These are phyloP conservation scores for Conticribra weissflogii DNA, from an alignment of 108 stramenopile genomes.

Conservation along the genomic window DNA sequence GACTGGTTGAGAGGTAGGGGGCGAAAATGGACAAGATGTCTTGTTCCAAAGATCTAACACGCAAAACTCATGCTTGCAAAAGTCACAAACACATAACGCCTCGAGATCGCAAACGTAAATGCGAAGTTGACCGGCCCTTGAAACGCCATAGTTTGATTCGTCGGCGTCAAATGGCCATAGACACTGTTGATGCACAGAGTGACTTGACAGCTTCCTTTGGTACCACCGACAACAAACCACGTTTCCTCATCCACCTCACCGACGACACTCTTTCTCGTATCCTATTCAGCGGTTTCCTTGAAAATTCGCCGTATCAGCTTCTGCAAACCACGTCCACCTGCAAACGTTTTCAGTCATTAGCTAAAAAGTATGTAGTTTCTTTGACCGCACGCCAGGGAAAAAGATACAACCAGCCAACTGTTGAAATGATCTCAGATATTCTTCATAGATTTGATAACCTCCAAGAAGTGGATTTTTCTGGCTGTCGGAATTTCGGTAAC, in stretches of 20 bases:
- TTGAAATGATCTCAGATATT: slow-evolving; percentile 2
- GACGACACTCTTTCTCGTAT: slow-evolving; percentile 18
- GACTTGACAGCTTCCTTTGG: neutral
- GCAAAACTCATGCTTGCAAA: neutral
- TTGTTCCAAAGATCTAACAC: neutral
- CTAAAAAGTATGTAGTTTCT: neutral
- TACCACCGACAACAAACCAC: neutral
- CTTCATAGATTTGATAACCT: neutral
- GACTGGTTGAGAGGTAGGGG: no score
- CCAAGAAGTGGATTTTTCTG: slow-evolving; percentile 12
- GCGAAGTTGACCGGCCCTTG: neutral
- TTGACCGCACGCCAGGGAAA: slow-evolving; percentile 1
- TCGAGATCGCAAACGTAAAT: neutral
- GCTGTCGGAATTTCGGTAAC: slow-evolving; percentile 9
- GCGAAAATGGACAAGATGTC: neutral
- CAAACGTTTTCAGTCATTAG: slow-evolving; percentile 14
- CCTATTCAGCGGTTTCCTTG: slow-evolving; percentile 21
- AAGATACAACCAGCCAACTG: neutral
- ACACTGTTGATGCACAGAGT: neutral
- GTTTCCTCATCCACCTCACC: neutral
- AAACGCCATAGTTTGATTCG: no score
- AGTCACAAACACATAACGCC: neutral
- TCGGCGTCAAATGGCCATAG: no score
- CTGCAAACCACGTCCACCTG: slow-evolving; percentile 3
- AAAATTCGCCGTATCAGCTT: slow-evolving; percentile 11